phyloP scores from a whole-genome alignment of 208 protist genomes.

The Blastocrithidia nonstop region DNA sequence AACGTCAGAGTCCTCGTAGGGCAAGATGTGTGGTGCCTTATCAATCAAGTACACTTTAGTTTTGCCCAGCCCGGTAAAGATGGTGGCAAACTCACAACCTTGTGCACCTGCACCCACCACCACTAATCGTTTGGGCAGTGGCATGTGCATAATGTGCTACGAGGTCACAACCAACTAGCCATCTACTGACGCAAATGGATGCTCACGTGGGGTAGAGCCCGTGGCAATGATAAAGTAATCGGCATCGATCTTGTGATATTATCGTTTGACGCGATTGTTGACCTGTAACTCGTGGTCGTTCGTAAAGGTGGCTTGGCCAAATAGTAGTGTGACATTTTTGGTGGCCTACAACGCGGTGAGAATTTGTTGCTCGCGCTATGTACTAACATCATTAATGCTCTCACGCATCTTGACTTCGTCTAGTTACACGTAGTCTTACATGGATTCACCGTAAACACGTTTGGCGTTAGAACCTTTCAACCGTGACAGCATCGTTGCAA shows the following conservation, averaged over 20 bases:
- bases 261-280: constrained; percentile 18
- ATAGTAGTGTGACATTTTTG: constrained; percentile 29
- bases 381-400: constrained; percentile 18
- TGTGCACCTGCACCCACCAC: constrained; percentile 56
- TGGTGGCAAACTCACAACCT: constrained; percentile 70
- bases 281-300: constrained; percentile 33
- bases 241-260: constrained; percentile 36
- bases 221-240: constrained; percentile 77
- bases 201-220: constrained; percentile 28
- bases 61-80: constrained; percentile 39
- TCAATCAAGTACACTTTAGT: constrained; percentile 66
- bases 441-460: constrained; percentile 31
- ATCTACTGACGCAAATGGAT: constrained; percentile 40
- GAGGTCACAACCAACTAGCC: constrained; percentile 43
- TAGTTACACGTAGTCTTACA: constrained; percentile 22
- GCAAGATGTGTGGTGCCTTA: constrained; percentile 45
- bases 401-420: constrained; percentile 41
- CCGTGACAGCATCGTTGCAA: constrained; percentile 25
- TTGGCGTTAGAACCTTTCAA: constrained; percentile 15
- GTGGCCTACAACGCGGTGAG: constrained; percentile 17
- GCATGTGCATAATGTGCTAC: constrained; percentile 49
- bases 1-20: constrained; percentile 53
- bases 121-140: constrained; percentile 50
- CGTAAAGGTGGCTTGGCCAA: constrained; percentile 35
- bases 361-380: constrained; percentile 35